A percentile compares a stretch with the other conserved stretches of the same genome.
Conservation (phyloP, 2,329 filamentous ascomycete genomes). For the Paracoccidioides brasiliensis region DNA sequence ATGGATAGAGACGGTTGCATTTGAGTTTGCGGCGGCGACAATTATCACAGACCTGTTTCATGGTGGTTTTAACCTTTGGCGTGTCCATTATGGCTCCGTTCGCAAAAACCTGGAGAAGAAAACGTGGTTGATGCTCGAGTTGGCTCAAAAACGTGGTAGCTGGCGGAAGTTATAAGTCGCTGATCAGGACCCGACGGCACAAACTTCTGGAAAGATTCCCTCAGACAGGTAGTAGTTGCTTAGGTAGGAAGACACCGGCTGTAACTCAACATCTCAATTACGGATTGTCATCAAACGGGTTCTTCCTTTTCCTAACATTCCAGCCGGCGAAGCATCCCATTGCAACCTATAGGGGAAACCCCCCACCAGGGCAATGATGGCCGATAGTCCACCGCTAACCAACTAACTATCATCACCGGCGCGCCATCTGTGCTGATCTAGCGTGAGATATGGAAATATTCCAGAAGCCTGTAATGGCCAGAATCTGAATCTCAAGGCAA, state of each 20-base stretch:
- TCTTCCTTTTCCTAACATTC: no score
- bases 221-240: neutral
- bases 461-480: neutral
- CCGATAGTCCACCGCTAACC: neutral
- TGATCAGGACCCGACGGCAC: neutral
- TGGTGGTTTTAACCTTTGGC: neutral
- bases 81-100: neutral
- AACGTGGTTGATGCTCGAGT: neutral
- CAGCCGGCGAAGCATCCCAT: neutral
- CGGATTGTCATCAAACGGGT: no score
- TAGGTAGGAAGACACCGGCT: neutral
- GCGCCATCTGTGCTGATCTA: neutral
- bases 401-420: neutral
- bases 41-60: conserved; percentile 29
- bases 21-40: conserved; percentile 33
- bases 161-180: neutral
- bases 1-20: conserved; percentile 27
- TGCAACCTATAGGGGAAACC: neutral
- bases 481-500: neutral
- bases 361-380: neutral
- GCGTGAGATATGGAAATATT: neutral
- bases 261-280: neutral
- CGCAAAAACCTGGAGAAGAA: neutral
- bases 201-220: neutral
- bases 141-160: neutral